Percentiles rank a stretch among this genome's conserved stretches.
These are phyloP conservation scores for Trichophyton simii DNA, from an alignment of 2,329 filamentous ascomycete genomes.

Conservation along the genomic window DNA sequence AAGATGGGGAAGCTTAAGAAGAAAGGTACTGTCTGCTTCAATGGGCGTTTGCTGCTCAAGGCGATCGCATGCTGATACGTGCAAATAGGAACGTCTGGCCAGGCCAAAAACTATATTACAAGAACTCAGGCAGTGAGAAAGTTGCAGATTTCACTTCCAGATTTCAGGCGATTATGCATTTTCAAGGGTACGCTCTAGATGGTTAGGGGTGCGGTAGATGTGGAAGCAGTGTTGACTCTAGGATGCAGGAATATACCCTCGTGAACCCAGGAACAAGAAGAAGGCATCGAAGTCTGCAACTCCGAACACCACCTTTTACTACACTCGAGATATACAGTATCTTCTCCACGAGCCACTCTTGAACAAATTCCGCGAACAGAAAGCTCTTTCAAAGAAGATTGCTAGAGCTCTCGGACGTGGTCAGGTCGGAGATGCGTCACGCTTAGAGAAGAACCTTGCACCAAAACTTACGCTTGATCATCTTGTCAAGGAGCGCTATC, in stretches of 20 bases:
- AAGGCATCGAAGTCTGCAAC: constrained; percentile 88
- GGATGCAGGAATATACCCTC: constrained; percentile 68
- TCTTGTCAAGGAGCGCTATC: constrained; percentile 95
- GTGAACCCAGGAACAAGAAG: constrained; percentile 92
- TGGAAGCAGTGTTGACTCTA: background rate
- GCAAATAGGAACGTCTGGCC: constrained; percentile 59
- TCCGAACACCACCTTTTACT: constrained; percentile 81
- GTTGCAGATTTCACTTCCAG: constrained; percentile 89
- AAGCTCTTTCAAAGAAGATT: constrained; percentile 95
- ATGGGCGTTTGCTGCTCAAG: constrained; percentile 7
- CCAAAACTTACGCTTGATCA: constrained; percentile 87
- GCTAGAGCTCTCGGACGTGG: constrained; percentile 80
- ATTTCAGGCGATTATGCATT: constrained; percentile 96
- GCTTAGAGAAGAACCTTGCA: constrained; percentile 82
- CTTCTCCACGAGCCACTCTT: constrained; percentile 92
- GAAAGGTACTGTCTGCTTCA: constrained; percentile 48
- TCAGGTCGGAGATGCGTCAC: constrained; percentile 76
- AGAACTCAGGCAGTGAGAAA: constrained; percentile 94
- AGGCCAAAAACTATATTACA: constrained; percentile 97
- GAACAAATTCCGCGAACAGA: constrained; percentile 92
- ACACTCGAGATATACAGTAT: constrained; percentile 94
- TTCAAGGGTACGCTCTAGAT: constrained; percentile 60
- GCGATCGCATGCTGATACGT: constrained; percentile 8
- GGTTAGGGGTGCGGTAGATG: background rate
- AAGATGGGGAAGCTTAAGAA: constrained; percentile 71